Conservation (phyloP, 2,329 filamentous ascomycete genomes). For the Aspergillus piperis region DNA sequence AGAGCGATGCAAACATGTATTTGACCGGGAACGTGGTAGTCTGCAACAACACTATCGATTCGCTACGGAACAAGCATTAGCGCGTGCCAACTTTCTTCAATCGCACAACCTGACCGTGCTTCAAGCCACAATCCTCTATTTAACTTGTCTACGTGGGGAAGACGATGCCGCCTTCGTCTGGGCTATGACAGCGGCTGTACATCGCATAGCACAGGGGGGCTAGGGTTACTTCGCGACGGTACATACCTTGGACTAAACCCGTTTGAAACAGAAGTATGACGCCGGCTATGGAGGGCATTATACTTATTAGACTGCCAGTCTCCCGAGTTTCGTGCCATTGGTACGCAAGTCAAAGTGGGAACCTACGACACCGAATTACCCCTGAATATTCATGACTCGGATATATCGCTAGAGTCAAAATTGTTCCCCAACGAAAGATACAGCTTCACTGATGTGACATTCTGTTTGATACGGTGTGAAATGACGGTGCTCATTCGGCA, state of each 20-base stretch:
- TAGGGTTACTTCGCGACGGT: conserved; percentile 66
- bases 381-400: conserved; percentile 57
- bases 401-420: conserved; percentile 54
- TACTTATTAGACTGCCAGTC: conserved; percentile 55
- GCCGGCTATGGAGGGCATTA: conserved; percentile 70
- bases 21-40: conserved; percentile 1
- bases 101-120: neutral
- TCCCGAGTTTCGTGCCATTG: conserved; percentile 58
- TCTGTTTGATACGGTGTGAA: conserved; percentile 55
- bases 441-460: conserved; percentile 60
- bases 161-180: conserved; percentile 29
- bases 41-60: neutral
- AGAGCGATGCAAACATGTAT: neutral
- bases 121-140: neutral
- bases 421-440: conserved; percentile 50
- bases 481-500: conserved; percentile 47
- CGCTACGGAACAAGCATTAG: conserved; percentile 5
- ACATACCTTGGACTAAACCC: conserved; percentile 47
- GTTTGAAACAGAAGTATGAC: conserved; percentile 65
- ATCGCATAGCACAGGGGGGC: conserved; percentile 59
- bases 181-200: conserved; percentile 58
- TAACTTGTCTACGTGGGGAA: neutral
- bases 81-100: neutral
- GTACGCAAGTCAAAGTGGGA: conserved; percentile 50
- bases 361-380: conserved; percentile 56